These are phyloP conservation scores for Rhodotorula glutinis DNA, from an alignment of 1,284 basidiomycete species.

Conservation along the genomic window DNA sequence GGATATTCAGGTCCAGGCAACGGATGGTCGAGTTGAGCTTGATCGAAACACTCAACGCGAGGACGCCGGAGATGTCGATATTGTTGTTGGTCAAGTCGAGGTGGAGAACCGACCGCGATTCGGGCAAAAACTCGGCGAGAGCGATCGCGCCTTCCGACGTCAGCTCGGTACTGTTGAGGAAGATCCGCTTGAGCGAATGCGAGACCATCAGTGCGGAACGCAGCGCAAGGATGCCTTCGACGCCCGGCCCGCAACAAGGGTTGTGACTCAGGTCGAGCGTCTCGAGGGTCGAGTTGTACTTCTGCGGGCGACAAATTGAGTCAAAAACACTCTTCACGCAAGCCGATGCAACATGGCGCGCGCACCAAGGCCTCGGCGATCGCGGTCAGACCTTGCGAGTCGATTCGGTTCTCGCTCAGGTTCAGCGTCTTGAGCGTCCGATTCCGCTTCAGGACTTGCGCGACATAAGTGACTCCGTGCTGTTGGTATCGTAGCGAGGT, in stretches of 20 bases:
- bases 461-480: slow-evolving; percentile 82
- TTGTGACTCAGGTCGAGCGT: slow-evolving; percentile 91
- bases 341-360: neutral
- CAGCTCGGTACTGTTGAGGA: slow-evolving; percentile 79
- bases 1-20: slow-evolving; percentile 86
- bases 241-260: slow-evolving; percentile 79
- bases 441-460: slow-evolving; percentile 93
- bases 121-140: slow-evolving; percentile 91
- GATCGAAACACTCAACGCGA: slow-evolving; percentile 82
- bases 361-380: slow-evolving; percentile 82
- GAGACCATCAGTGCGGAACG: slow-evolving; percentile 91
- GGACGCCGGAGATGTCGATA: slow-evolving; percentile 85
- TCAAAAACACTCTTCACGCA: neutral
- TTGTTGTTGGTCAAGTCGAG: slow-evolving; percentile 54
- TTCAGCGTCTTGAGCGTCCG: slow-evolving; percentile 91
- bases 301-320: slow-evolving; percentile 53
- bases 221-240: slow-evolving; percentile 84
- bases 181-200: slow-evolving; percentile 84
- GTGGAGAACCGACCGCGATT: slow-evolving; percentile 79
- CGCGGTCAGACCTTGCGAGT: slow-evolving; percentile 70
- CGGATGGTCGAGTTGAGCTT: slow-evolving; percentile 78
- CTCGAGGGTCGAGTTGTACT: slow-evolving; percentile 91
- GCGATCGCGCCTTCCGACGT: slow-evolving; percentile 85
- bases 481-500: slow-evolving; percentile 38
- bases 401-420: slow-evolving; percentile 88